Evolutionary conservation across 305 asterid genomes (phyloP).

Genomic region (Stenogyne calaminthoides): DNA sequence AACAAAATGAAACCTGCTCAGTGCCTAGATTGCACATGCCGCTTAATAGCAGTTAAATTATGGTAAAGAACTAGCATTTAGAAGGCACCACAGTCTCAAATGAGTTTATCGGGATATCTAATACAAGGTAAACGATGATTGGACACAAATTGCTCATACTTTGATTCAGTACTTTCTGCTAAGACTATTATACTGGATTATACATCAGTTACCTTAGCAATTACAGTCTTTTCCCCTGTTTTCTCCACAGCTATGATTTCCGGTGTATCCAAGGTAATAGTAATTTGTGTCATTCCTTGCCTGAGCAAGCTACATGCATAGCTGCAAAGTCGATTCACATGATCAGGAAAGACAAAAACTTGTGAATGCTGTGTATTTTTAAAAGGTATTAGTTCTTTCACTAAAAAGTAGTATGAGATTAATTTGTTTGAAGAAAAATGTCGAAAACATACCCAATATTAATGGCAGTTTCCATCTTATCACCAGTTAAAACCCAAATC

Average conservation of each 20-base stretch:
- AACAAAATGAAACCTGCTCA: constrained; percentile 22
- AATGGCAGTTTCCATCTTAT: constrained; percentile 99
- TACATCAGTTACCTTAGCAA: constrained; percentile 49
- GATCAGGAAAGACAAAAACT: constrained; percentile 25
- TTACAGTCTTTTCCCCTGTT: constrained; percentile 53
- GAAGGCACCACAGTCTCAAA: neutral
- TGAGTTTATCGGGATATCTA: neutral
- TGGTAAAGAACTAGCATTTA: neutral
- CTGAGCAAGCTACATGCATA: constrained; percentile 81
- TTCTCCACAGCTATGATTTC: constrained; percentile 59
- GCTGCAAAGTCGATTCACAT: constrained; percentile 43
- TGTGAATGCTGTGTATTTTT: neutral
- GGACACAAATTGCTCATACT: neutral
- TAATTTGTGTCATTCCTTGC: constrained; percentile 72
- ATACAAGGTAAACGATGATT: neutral
- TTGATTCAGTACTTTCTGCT: neutral
- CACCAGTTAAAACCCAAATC: constrained; percentile 98
- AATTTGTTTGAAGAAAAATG: neutral
- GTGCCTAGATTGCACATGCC: neutral
- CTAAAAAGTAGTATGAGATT: neutral
- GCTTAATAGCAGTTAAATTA: neutral
- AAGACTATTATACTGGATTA: neutral
- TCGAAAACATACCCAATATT: constrained; percentile 73
- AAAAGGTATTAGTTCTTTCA: neutral
- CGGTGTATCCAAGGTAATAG: constrained; percentile 53